A percentile compares a stretch with the other conserved stretches of the same genome.
phyloP scores from a whole-genome alignment of 805 yeast species.

The Maudiozyma turicensis region DNA sequence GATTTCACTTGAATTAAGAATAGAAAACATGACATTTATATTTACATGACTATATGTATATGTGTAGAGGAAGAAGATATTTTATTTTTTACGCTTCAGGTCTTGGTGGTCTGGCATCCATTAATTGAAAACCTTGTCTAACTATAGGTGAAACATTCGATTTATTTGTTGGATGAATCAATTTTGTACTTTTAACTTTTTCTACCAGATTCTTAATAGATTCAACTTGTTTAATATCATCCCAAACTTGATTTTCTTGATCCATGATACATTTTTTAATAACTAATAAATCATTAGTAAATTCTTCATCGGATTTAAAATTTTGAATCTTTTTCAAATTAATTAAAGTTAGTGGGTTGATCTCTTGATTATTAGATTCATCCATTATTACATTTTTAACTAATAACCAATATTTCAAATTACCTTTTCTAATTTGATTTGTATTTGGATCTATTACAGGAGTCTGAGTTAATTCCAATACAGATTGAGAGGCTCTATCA shows the following conservation, averaged over 20 bases:
- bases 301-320: slow-evolving; percentile 11
- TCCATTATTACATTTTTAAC: slow-evolving; percentile 16
- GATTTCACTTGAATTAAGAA: not conserved
- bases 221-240: not conserved
- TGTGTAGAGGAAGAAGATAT: not conserved
- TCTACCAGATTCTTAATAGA: not conserved
- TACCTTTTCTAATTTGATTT: slow-evolving; percentile 19
- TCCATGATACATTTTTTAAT: slow-evolving; percentile 3
- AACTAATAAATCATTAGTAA: slow-evolving; percentile 11
- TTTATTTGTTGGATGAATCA: not conserved
- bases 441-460: slow-evolving; percentile 19
- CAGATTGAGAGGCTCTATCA: slow-evolving; percentile 84
- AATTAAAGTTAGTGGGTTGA: slow-evolving; percentile 14
- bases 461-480: slow-evolving; percentile 77
- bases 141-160: not conserved
- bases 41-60: not conserved
- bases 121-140: slow-evolving; percentile 1
- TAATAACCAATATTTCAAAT: slow-evolving; percentile 26
- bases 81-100: not conserved
- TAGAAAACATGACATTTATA: not conserved
- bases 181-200: not conserved
- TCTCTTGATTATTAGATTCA: slow-evolving; percentile 15
- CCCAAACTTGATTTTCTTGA: slow-evolving; percentile 1
- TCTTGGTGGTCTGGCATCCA: slow-evolving; percentile 4
- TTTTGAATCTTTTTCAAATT: slow-evolving; percentile 17